These are phyloP conservation scores for Tolypocladium ophioglossoides DNA, from an alignment of 2,329 filamentous ascomycete genomes.

Conservation along the genomic window DNA sequence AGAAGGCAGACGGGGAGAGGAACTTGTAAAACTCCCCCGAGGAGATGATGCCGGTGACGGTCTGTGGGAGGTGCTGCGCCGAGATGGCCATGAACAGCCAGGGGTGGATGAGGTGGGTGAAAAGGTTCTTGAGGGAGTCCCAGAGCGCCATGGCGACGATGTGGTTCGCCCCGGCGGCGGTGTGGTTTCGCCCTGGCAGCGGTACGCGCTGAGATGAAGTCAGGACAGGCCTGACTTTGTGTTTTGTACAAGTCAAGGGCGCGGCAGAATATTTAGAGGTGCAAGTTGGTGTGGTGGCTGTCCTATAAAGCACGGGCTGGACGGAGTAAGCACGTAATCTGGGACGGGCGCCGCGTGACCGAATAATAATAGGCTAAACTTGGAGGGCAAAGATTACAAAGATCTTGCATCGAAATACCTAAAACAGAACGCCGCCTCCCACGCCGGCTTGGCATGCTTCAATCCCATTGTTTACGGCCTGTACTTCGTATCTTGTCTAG, in stretches of 20 bases:
- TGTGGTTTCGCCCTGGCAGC: background rate
- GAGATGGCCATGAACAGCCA: constrained; percentile 43
- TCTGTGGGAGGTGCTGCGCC: constrained; percentile 37
- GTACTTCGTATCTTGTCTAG: background rate
- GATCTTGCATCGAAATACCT: too few relatives aligned
- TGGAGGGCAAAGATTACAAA: background rate
- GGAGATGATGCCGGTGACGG: constrained; percentile 32
- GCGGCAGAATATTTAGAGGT: background rate
- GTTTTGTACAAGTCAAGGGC: background rate
- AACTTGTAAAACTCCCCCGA: constrained; percentile 24
- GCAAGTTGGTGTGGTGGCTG: background rate
- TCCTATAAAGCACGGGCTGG: background rate
- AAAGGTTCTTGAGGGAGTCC: constrained; percentile 12
- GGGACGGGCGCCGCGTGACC: too few relatives aligned
- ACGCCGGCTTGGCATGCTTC: background rate
- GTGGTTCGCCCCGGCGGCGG: background rate
- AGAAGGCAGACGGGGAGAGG: constrained; percentile 29
- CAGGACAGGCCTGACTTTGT: background rate
- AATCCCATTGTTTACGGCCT: too few relatives aligned
- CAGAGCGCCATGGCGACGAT: constrained; percentile 13
- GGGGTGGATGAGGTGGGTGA: constrained; percentile 31
- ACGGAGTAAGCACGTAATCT: too few relatives aligned
- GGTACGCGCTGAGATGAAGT: background rate
- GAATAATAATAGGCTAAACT: background rate
- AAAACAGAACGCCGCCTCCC: too few relatives aligned